Percentiles rank a stretch among this genome's conserved stretches.
Conservation (phyloP, 306 rosid species). For the Albizia julibrissin region DNA sequence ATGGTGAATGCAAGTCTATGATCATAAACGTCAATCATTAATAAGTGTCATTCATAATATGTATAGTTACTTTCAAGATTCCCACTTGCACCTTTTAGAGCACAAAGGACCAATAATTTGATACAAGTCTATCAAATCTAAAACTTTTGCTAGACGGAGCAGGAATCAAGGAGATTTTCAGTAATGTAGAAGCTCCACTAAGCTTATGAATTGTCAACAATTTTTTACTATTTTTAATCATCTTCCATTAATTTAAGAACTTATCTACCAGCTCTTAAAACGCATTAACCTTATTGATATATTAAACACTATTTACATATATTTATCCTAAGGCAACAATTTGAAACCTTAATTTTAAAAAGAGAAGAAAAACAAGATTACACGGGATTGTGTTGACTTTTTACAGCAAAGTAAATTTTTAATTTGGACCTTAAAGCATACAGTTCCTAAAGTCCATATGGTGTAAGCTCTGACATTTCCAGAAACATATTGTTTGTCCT, state of each 20-base stretch:
- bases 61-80: neutral
- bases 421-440: neutral
- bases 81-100: slow-evolving; percentile 6
- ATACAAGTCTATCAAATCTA: neutral
- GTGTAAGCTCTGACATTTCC: slow-evolving; percentile 12
- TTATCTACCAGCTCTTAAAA: neutral
- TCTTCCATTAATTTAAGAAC: neutral
- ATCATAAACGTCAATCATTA: neutral
- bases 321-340: neutral
- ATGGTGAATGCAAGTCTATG: slow-evolving; percentile 19
- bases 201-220: neutral
- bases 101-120: slow-evolving; percentile 19
- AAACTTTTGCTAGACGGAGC: slow-evolving; percentile 7
- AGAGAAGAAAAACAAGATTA: neutral
- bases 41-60: neutral
- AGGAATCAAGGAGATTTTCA: slow-evolving; percentile 23
- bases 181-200: neutral
- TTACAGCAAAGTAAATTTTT: neutral
- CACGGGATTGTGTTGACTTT: neutral
- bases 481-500: slow-evolving; percentile 4
- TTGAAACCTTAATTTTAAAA: neutral
- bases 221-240: neutral
- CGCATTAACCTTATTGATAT: neutral
- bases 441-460: slow-evolving; percentile 15
- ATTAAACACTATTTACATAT: neutral